Base-by-base conservation (phyloP, 2,329 filamentous ascomycete genomes). In the Pseudocercospora macadamiae region DNA sequence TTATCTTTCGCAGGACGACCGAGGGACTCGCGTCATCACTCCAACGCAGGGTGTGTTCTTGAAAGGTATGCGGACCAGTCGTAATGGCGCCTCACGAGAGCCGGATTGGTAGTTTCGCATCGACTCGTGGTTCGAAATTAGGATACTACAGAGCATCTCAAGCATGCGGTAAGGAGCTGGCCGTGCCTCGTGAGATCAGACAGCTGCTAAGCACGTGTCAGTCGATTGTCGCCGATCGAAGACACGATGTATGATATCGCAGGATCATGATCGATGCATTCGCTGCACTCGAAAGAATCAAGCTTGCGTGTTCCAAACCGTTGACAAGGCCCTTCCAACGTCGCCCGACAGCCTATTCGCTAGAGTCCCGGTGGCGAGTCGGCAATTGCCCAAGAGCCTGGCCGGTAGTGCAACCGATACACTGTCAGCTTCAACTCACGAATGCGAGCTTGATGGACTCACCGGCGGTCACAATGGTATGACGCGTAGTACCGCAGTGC, bases 101-200 rank as follows among this genome's bases (percentile, higher is more conserved):
- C 42, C 42, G 42, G 23, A 47, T 47, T 16, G 42, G 42, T 21
- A 51, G 48, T 34, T 14, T 51, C 48, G 48, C 30, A 18, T 36
- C 48, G 19, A 25, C 48, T n/a, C 48, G 48, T 18, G 48, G 18
- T 21, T 51, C 48, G 14, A 36, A 36, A 23, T 28, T 36, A 3
- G 48, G 30, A 16, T 36, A 51, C 12, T 36, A 23, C 23, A 26
- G 28, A 51, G 28, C 28, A 14, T 12, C 48, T 28, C 48, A 51
- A 36, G 30, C 48, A 16, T 51, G 48, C 21, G 36, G 48, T 51
- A 51, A 5, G 48, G 14, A 6, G 18, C n/a, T n/a, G n/a, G n/a
- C n/a, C n/a, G n/a, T n/a, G n/a, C n/a, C n/a, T 10, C 9, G 16
- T 45, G n/a, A 18, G 39, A 18, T 19, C 12, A 9, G 4, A 23